Base-by-base conservation (phyloP, 23 red algal genomes). In the Cyanidium caldarium region DNA sequence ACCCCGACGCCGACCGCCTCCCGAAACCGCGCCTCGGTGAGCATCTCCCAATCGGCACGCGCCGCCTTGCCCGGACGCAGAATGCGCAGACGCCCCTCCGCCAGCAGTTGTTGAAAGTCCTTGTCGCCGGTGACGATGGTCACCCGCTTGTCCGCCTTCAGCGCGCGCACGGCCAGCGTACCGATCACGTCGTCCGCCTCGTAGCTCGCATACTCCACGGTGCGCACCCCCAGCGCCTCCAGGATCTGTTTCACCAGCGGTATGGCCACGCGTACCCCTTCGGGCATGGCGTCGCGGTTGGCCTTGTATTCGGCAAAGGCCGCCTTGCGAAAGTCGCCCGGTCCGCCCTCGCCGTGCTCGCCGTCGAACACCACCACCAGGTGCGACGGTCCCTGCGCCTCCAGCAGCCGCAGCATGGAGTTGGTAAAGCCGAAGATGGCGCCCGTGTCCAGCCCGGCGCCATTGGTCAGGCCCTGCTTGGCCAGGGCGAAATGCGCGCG, bases 151-250 rank as follows among this genome's bases (percentile, higher is more conserved):
- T 46, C 67, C 19, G 12, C 3, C 12, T 28, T 34, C 17, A 21
- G 37, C n/a, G 69, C 75, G 21, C 19, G 34, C 17, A 3, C 41
- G 0, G 74, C 66, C 37, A 86, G 46, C 1, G 75, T 45, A 0
- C 46, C 82, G 39, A 86, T 80, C 30, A 79, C 65, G 37, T 86
- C 82, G 68, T 86, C 82, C 23, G 82, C 82, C 56, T 86, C 82
- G 39, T 34, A 80, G 77, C 42, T 56, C 25, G 46, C 69, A 28
- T 77, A 37, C 73, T 79, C 72, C 38, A 86, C 38, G 1, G 40
- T 28, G 2, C 38, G 42, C 31, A 86, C 33, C 21, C 72, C 72
- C 57, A 86, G 44, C 28, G 34, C 35, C n/a, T 68, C 42, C 15
- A 76, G n/a, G 30, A 77, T 12, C 20, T 35, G 66, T 37, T 86